Percentiles rank a stretch among this genome's conserved stretches.
phyloP scores from a whole-genome alignment of 2,329 filamentous ascomycete genomes.

The Cladosporium halotolerans region DNA sequence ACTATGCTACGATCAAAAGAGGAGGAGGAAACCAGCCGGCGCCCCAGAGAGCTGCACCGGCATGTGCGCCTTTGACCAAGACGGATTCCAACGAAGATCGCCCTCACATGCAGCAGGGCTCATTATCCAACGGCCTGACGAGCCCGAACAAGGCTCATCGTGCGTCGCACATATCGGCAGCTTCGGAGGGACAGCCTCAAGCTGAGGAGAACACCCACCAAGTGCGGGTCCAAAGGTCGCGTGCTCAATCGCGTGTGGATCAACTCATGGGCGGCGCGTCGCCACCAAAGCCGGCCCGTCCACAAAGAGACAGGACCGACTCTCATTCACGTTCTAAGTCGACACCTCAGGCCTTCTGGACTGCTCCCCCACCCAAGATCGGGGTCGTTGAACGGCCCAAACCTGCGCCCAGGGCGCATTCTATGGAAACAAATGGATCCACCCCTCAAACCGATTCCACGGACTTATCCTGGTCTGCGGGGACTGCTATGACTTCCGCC shows the following conservation, averaged over 20 bases:
- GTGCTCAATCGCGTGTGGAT: conserved; percentile 23
- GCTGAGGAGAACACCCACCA: conserved; percentile 12
- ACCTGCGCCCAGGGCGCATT: conserved; percentile 20
- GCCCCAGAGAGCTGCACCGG: background rate
- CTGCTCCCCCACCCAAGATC: conserved; percentile 27
- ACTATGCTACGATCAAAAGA: conserved; percentile 29
- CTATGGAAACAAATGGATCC: conserved; percentile 23
- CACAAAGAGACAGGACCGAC: conserved; percentile 19
- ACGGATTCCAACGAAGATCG: conserved; percentile 1
- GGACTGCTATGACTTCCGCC: conserved; percentile 37
- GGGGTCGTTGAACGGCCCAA: conserved; percentile 26
- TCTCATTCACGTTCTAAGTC: conserved; percentile 17
- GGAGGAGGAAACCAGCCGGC: conserved; percentile 9
- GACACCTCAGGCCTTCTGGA: conserved; percentile 18
- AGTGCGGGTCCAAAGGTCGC: conserved; percentile 8
- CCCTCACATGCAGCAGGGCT: background rate
- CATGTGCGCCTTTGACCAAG: background rate
- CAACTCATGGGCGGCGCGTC: conserved; percentile 22
- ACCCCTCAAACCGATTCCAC: conserved; percentile 39
- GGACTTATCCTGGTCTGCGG: conserved; percentile 33
- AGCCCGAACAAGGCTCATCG: background rate
- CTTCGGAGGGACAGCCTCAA: conserved; percentile 14
- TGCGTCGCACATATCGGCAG: background rate
- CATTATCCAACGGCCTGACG: background rate
- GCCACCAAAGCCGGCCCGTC: conserved; percentile 8